These are phyloP conservation scores for Globisporangium megalacanthum DNA, from an alignment of 352 stramenopile genomes.

Conservation along the genomic window DNA sequence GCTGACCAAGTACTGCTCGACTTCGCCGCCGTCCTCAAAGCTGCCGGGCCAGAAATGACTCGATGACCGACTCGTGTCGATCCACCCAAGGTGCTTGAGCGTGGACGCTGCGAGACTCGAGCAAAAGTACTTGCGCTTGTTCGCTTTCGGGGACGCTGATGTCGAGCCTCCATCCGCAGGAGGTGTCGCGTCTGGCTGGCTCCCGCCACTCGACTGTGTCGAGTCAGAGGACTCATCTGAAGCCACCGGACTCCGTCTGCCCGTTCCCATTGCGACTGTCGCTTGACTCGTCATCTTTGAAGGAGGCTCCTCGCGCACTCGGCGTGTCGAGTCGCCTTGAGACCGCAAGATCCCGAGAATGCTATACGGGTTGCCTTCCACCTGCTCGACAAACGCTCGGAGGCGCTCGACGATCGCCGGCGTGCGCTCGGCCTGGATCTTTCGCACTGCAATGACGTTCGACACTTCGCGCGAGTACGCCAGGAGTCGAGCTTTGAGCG, in stretches of 20 bases:
- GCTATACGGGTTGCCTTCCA: slow-evolving; percentile 82
- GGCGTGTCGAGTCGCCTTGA: slow-evolving; percentile 42
- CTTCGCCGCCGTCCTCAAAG: slow-evolving; percentile 74
- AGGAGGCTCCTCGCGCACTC: not conserved
- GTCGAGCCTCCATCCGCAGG: not conserved
- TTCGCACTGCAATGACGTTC: slow-evolving; percentile 72
- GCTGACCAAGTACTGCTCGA: slow-evolving; percentile 48
- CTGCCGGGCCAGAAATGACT: slow-evolving; percentile 83
- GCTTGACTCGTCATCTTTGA: not conserved
- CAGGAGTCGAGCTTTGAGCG: slow-evolving; percentile 69
- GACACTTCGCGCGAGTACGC: slow-evolving; percentile 77
- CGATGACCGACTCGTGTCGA: slow-evolving; percentile 56
- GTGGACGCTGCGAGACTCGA: slow-evolving; percentile 75
- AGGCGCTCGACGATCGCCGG: slow-evolving; percentile 37
- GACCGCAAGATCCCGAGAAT: slow-evolving; percentile 69
- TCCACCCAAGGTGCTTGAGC: slow-evolving; percentile 73
- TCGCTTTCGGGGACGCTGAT: not conserved
- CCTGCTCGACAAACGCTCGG: slow-evolving; percentile 47
- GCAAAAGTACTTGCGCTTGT: slow-evolving; percentile 82
- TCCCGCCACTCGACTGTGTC: not conserved
- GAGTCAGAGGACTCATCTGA: not conserved
- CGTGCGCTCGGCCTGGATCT: slow-evolving; percentile 38
- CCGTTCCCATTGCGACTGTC: not conserved
- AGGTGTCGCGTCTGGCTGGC: not conserved
- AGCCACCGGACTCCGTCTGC: not conserved